A percentile compares a stretch with the other conserved stretches of the same genome.
phyloP scores from a whole-genome alignment of 306 rosid species.

The Dryas alaskensis region DNA sequence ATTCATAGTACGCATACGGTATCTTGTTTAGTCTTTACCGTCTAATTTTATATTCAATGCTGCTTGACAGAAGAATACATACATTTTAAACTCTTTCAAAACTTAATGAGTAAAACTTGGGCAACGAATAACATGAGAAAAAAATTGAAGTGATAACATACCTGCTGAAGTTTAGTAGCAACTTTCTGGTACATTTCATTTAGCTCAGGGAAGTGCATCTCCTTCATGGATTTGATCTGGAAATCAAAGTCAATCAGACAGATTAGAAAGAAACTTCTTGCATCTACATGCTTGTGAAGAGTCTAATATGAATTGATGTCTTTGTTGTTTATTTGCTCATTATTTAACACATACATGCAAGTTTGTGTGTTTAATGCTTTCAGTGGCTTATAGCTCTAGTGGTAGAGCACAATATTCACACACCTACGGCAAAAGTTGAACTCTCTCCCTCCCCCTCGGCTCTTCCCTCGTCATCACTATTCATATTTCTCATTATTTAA shows the following conservation, averaged over 20 bases:
- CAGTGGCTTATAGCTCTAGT: no score
- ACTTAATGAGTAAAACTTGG: constrained; percentile 4
- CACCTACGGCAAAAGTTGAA: no score
- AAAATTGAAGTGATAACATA: constrained; percentile 24
- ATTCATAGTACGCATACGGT: no score
- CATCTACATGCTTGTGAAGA: not conserved
- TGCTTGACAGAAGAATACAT: no score
- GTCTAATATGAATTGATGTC: not conserved
- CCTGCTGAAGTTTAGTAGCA: constrained; percentile 60
- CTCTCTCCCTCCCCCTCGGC: no score
- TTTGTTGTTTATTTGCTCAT: not conserved
- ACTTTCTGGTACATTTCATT: constrained; percentile 57
- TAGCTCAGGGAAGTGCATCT: constrained; percentile 48
- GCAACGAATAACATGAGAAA: constrained; percentile 5
- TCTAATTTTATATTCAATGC: no score
- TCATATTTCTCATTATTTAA: no score
- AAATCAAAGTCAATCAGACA: constrained; percentile 26
- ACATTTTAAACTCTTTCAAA: no score
- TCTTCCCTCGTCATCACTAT: no score
- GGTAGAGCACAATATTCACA: no score
- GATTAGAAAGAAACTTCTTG: not conserved
- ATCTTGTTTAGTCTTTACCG: no score
- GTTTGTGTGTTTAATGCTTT: not conserved
- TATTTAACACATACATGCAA: not conserved
- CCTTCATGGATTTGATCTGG: constrained; percentile 75